phyloP scores from a whole-genome alignment of 768 basidiomycete genomes.

The Melanogaster broomeanus region DNA sequence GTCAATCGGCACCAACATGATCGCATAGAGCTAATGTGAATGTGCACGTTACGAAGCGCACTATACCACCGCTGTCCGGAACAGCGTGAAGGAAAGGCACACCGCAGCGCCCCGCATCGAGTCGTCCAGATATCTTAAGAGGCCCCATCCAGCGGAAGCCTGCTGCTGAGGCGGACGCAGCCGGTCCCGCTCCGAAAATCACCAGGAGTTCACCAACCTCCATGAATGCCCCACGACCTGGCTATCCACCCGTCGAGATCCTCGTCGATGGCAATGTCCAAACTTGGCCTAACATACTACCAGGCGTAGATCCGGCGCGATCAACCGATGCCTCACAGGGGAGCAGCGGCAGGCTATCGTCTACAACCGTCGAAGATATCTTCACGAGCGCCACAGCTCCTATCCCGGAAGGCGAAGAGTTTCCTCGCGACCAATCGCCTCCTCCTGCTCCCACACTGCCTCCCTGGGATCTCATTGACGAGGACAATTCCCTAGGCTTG shows the following conservation, averaged over 20 bases:
- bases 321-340: background rate
- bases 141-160: background rate
- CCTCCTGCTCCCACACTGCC: background rate
- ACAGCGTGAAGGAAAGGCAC: background rate
- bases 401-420: background rate
- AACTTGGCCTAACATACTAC: background rate
- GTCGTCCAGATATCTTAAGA: background rate
- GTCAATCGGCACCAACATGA: too few relatives aligned
- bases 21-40: too few relatives aligned
- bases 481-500: background rate
- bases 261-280: background rate
- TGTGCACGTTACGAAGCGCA: too few relatives aligned
- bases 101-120: background rate
- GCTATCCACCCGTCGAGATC: background rate
- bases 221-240: background rate
- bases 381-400: background rate
- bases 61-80: background rate
- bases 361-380: background rate
- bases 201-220: background rate
- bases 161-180: background rate
- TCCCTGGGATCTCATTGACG: background rate
- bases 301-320: too few relatives aligned
- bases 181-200: background rate
- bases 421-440: background rate
- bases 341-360: background rate